A percentile compares a stretch with the other conserved stretches of the same genome.
Evolutionary conservation across 345 rosid species (phyloP).

Genomic region (Atalantia buxifolia): DNA sequence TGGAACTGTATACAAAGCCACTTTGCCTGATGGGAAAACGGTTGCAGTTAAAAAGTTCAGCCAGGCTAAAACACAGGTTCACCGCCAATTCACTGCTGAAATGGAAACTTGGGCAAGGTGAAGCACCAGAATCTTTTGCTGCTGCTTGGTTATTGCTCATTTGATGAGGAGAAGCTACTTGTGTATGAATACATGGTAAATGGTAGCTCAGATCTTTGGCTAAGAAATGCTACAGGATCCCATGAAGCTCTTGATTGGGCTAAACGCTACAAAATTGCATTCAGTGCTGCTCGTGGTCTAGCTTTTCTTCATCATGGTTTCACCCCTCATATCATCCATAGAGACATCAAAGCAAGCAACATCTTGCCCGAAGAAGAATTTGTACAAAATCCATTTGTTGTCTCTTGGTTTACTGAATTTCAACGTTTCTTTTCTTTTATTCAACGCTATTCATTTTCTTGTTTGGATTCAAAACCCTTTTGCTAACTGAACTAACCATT

Average conservation of each 20-base stretch:
- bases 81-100: slow-evolving; percentile 40
- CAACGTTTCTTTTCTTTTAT: too few species aligned
- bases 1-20: slow-evolving; percentile 88
- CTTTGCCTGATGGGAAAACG: slow-evolving; percentile 45
- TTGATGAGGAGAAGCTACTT: slow-evolving; percentile 80
- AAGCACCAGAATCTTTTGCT: slow-evolving; percentile 88
- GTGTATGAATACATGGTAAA: slow-evolving; percentile 90
- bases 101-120: slow-evolving; percentile 86
- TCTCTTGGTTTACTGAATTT: too few species aligned
- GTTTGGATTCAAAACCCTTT: too few species aligned
- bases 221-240: slow-evolving; percentile 59
- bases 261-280: slow-evolving; percentile 70
- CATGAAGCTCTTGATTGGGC: slow-evolving; percentile 72
- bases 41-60: slow-evolving; percentile 97
- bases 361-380: slow-evolving; percentile 66
- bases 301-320: slow-evolving; percentile 86
- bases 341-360: slow-evolving; percentile 92
- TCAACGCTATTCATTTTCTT: too few species aligned
- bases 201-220: slow-evolving; percentile 87
- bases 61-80: slow-evolving; percentile 76
- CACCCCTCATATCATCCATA: slow-evolving; percentile 88
- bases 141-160: slow-evolving; percentile 80
- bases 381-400: too few species aligned
- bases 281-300: slow-evolving; percentile 76
- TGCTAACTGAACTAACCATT: too few species aligned